These are phyloP conservation scores for Erythrobasidium yunnanense DNA, from an alignment of 768 basidiomycete genomes.

Conservation along the genomic window DNA sequence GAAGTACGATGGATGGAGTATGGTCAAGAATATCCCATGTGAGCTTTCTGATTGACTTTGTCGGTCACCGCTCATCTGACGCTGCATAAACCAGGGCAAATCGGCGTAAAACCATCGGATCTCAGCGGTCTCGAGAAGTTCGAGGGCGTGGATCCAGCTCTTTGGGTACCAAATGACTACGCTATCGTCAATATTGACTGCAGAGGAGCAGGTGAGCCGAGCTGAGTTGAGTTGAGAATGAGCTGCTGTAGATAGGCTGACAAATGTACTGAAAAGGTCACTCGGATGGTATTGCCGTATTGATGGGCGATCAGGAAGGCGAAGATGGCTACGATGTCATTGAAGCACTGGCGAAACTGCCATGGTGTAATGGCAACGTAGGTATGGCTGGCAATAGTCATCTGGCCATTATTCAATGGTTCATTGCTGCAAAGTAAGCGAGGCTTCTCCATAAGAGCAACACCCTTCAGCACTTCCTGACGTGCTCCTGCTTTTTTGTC, in stretches of 20 bases:
- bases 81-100: background rate
- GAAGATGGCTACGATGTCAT: slow-evolving; percentile 10
- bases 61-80: background rate
- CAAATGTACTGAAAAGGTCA: too few relatives aligned
- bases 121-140: slow-evolving; percentile 28
- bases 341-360: slow-evolving; percentile 21
- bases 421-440: background rate
- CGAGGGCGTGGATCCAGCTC: slow-evolving; percentile 29
- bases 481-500: background rate
- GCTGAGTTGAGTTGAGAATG: too few relatives aligned
- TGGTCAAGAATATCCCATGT: background rate
- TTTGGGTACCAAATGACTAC: slow-evolving; percentile 24
- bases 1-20: slow-evolving; percentile 27
- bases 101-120: slow-evolving; percentile 1
- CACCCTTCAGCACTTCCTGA: background rate
- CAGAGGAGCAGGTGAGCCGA: slow-evolving; percentile 17
- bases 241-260: too few relatives aligned
- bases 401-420: background rate
- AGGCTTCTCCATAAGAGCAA: background rate
- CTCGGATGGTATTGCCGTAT: background rate
- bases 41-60: slow-evolving; percentile 13
- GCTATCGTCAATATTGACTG: slow-evolving; percentile 19
- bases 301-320: background rate
- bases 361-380: slow-evolving; percentile 32
- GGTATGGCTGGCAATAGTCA: slow-evolving; percentile 31